Percentiles rank a stretch among this genome's conserved stretches.
These are phyloP conservation scores for Cucurbita maxima DNA, from an alignment of 306 rosid genomes.

Conservation along the genomic window DNA sequence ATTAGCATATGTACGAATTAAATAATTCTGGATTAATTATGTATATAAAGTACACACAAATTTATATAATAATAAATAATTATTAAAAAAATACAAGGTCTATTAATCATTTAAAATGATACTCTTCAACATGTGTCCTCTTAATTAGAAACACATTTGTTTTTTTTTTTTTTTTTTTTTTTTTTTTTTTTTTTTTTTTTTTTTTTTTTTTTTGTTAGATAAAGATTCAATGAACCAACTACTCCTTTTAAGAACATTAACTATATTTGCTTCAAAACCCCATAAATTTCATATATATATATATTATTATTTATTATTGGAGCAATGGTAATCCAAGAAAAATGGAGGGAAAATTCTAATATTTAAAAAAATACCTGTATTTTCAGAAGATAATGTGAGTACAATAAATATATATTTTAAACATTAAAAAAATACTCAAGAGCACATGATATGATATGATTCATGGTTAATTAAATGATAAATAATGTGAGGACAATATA, in stretches of 20 bases:
- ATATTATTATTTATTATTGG: background rate
- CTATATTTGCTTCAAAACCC: conserved; percentile 5
- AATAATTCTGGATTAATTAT: background rate
- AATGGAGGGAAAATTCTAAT: background rate
- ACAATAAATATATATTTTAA: background rate
- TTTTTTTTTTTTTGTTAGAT: background rate
- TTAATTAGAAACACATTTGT: background rate
- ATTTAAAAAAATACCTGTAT: too few relatives aligned
- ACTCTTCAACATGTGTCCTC: background rate
- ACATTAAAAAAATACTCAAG: background rate
- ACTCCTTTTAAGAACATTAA: background rate
- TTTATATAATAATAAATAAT: background rate
- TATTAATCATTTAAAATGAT: background rate
- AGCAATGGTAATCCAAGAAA: background rate
- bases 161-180: too few relatives aligned
- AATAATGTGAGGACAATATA: too few relatives aligned
- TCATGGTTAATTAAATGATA: too few relatives aligned
- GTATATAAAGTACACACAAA: background rate
- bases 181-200: too few relatives aligned
- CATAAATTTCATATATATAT: background rate
- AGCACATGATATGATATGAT: background rate
- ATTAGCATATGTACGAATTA: background rate
- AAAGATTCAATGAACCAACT: conserved; percentile 7
- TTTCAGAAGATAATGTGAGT: too few relatives aligned
- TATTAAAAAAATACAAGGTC: background rate